Evolutionary conservation across 257 asterid species (phyloP), one percentile per base, ranked within the genome.

Genomic region (Nicotiana paniculata): DNA sequence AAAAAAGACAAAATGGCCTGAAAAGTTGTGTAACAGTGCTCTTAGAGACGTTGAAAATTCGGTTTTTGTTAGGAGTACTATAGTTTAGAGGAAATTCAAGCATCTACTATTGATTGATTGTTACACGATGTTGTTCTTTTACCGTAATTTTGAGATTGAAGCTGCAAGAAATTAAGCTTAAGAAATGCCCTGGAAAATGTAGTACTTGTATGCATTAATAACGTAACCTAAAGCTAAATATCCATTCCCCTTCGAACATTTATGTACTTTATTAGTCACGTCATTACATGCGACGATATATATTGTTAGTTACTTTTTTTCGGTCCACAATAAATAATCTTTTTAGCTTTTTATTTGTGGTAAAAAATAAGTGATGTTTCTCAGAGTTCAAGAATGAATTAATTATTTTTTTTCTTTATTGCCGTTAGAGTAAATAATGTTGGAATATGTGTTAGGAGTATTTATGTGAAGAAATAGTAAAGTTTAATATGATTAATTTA

Each of bases 81-180:
- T 65, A 83, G 43, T 81, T 58, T 6, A 51, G 6, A 67, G 84
- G 32, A 79, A 84, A 62, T 57, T 88, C 55, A 82, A 70, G n/a
- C 82, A 59, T 70, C 79, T 86, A 16, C 66, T 68, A 13, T 64
- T 64, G 70, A 13, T 64, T 64, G 70, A 39, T 51, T 1, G 33
- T 81, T 59, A 21, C 43, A 78, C 3, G 30, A 59, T 62, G 84
- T 59, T 15, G 16, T 84, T 39, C 9, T 39, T 28, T 21, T 64
- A 75, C 64, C 88, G 26, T n/a, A 68, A 76, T 24, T 17, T 58
- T 58, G 10, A 5, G 63, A 58, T 58, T 58, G 63, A 58, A 17
- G 63, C 63, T 58, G 63, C 63, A 58, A 18, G 63, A 58, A 53
- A 28, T 21, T 21, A 21, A 53, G 58, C 58, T 53, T 53, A 53